Evolutionary conservation across 1,284 basidiomycete genomes (phyloP), one percentile per base, ranked within the genome.

Genomic region (Sporisorium exsertum): DNA sequence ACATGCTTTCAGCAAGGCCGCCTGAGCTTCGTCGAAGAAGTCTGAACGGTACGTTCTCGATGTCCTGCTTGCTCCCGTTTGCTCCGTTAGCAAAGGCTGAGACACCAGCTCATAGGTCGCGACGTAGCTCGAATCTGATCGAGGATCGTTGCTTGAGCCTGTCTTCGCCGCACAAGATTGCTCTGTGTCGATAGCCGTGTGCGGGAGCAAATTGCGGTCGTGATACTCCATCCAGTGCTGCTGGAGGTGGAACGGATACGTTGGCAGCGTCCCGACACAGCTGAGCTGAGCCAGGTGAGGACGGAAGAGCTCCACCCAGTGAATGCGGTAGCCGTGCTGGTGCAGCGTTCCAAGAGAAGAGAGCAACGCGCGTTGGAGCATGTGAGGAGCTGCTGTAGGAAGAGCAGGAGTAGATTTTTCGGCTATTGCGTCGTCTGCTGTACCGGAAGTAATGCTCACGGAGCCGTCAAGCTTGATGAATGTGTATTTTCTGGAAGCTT

Each of bases 201-300:
- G 54, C n/a, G 52, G 57, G 10, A 77, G 59, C n/a, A 79, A 51
- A 35, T 69, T 66, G 37, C 77, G 77, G 49, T 79, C 77, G n/a
- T 61, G 64, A 27, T 77, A 79, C 8, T 72, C 66, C 62, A 79
- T 77, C 77, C 77, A 79, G 55, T 60, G 60, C 43, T 60, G 63
- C 42, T 64, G 61, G 20, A 71, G 65, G 29, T 64, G 60, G 47
- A 79, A 79, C 1, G 59, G 49, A 52, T 79, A 79, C 15, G 73
- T 65, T 0, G 77, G 73, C 45, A 76, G 46, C 18, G 58, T 40
- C 18, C 45, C 20, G 45, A 76, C 40, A 42, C 63, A 50, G 37
- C 42, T 35, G 0, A 72, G 53, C 3, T 51, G 9, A 15, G 45
- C 43, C 15, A 73, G 46, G 10, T 57, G 57, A 22, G 75, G 59